Percentiles rank a stretch among this genome's conserved stretches.
phyloP scores from a whole-genome alignment of 257 asterid species.

The Solanum appendiculatum region DNA sequence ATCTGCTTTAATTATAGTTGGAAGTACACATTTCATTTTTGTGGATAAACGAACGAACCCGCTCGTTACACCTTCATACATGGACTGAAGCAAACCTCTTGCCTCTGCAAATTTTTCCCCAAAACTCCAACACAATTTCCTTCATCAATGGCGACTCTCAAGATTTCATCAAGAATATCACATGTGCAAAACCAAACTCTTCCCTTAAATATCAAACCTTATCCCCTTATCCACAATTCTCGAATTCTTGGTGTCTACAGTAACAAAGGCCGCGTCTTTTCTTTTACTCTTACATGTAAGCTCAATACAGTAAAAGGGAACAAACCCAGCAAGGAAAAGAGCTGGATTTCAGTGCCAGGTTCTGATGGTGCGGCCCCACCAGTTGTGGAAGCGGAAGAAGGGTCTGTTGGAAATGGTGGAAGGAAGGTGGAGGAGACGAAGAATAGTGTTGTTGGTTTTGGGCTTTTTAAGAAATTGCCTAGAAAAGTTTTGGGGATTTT shows the following conservation, averaged over 20 bases:
- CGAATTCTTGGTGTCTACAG: conserved; percentile 9
- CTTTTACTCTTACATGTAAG: conserved; percentile 33
- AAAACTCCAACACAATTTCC: neutral
- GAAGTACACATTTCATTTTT: neutral
- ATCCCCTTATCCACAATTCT: conserved; percentile 7
- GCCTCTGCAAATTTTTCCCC: neutral
- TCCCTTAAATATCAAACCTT: neutral
- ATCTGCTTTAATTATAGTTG: neutral
- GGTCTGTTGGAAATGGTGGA: conserved; percentile 11
- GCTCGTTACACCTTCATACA: neutral
- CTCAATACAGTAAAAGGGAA: conserved; percentile 33
- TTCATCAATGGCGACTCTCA: neutral
- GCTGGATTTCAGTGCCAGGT: conserved; percentile 40
- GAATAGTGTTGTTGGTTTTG: conserved; percentile 9
- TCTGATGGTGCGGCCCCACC: conserved; percentile 63
- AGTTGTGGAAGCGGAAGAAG: conserved; percentile 22
- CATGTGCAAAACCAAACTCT: neutral
- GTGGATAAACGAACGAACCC: neutral
- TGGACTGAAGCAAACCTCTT: neutral
- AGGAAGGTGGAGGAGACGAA: conserved; percentile 18
- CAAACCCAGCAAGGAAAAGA: conserved; percentile 18
- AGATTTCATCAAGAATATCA: neutral
- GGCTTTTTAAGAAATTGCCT: conserved; percentile 29
- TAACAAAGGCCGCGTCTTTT: conserved; percentile 13
- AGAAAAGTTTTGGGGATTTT: conserved; percentile 49